Evolutionary conservation across 805 yeast species (phyloP), one percentile per base, ranked within the genome.

Genomic region (Cyberlindnera japonica): DNA sequence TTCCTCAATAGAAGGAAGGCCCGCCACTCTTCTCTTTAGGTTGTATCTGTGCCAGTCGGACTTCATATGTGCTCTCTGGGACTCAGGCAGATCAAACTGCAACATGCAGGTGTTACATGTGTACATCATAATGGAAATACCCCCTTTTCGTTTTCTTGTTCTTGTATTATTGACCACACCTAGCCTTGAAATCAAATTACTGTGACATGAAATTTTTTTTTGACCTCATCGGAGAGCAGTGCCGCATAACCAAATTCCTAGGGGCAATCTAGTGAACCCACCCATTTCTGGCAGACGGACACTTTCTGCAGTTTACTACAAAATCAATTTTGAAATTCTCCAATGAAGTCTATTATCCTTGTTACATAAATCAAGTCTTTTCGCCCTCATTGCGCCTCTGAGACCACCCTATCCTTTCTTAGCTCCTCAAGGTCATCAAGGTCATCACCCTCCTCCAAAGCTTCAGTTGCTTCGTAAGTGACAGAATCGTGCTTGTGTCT

Each of bases 1-100:
- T 23, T 84, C 79, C 9, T 77, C 64, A 31, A 89, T 79, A 0
- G 95, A 77, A 16, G 95, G 95, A 46, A 89, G 66, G 34, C 73
- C 75, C 0, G 98, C 96, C 13, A 93, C 98, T 59, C 95, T 74
- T 69, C 99, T 79, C 61, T 93, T 93, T 54, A 93, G 74, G 59
- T 93, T 93, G 64, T 93, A 93, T 56, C 98, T 76, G 64, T 93
- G 99, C 99, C 99, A 93, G 47, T 93, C 99, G 2, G 96, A 78
- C 59, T 86, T 87, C 99, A 93, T 93, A 61, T 93, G 99, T 37
- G 69, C 67, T 53, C 98, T 74, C 66, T 93, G 99, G 55, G 77
- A 77, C 39, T 77, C 84, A 2, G 95, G 79, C 10, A 77, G 65
- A 20, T 81, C 76, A 54, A 93, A 93, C 37, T 80, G 81, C 49